Evolutionary conservation across 352 stramenopile species (phyloP).

Genomic region (Globisporangium viniferum): DNA sequence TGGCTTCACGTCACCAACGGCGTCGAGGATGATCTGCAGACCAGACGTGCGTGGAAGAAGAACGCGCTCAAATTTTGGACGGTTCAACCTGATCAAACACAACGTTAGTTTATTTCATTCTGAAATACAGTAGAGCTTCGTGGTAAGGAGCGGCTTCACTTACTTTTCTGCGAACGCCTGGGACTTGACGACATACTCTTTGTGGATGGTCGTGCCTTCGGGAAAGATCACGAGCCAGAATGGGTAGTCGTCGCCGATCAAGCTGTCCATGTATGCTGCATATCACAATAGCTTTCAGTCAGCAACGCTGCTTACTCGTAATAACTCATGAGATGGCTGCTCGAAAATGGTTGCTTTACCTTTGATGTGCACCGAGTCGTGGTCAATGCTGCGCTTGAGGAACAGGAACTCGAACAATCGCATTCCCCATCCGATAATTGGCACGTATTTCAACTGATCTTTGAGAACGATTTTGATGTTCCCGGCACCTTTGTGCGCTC

Average conservation of each 20-base stretch:
- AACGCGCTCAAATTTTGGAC: slow-evolving; percentile 89
- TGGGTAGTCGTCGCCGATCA: slow-evolving; percentile 81
- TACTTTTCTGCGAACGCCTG: slow-evolving; percentile 88
- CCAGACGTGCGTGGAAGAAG: slow-evolving; percentile 91
- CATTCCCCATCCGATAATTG: slow-evolving; percentile 89
- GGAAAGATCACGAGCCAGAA: slow-evolving; percentile 90
- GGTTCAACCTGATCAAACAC: slow-evolving; percentile 27
- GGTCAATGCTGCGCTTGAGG: slow-evolving; percentile 75
- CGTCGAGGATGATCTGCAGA: slow-evolving; percentile 91
- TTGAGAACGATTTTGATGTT: slow-evolving; percentile 93
- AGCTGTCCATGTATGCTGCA: slow-evolving; percentile 64
- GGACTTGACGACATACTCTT: slow-evolving; percentile 86
- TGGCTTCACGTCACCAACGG: slow-evolving; percentile 75
- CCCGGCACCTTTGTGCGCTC: slow-evolving; percentile 49
- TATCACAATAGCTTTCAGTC: background rate
- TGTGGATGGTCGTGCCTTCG: slow-evolving; percentile 90
- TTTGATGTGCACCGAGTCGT: slow-evolving; percentile 69
- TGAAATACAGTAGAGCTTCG: no score
- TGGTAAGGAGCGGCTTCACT: slow-evolving; percentile 8
- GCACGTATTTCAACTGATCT: slow-evolving; percentile 87
- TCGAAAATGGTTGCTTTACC: slow-evolving; percentile 11
- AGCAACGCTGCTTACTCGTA: background rate
- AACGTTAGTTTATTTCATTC: background rate
- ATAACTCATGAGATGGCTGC: background rate
- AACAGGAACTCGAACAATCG: slow-evolving; percentile 91